A percentile compares a stretch with the other conserved stretches of the same genome.
Conservation (phyloP, 1,139 yeast genomes). For the Eremothecium gossypii region DNA sequence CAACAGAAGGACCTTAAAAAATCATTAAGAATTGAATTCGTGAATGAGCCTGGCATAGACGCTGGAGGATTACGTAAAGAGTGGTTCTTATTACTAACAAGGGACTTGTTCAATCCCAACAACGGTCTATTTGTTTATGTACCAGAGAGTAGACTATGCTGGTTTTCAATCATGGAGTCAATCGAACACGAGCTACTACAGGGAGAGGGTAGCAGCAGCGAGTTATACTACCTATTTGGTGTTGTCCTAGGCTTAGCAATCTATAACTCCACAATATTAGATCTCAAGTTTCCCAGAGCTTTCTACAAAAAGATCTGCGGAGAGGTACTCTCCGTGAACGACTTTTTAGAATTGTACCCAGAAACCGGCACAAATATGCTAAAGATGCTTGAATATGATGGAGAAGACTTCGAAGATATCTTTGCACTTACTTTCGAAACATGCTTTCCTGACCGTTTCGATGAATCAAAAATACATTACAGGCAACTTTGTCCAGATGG, state of each 20-base stretch:
- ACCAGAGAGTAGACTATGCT: constrained; percentile 61
- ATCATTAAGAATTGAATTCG: constrained; percentile 65
- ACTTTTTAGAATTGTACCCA: constrained; percentile 62
- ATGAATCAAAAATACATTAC: constrained; percentile 14
- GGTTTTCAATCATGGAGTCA: constrained; percentile 55
- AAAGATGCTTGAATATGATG: constrained; percentile 42
- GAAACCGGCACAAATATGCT: constrained; percentile 49
- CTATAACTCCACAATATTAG: constrained; percentile 80
- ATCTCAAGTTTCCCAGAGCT: constrained; percentile 65
- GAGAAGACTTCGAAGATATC: constrained; percentile 37
- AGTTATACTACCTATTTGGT: constrained; percentile 65
- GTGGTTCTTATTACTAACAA: constrained; percentile 74
- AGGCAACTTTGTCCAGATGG: constrained; percentile 55
- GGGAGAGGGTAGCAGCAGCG: constrained; percentile 29
- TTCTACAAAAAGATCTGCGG: constrained; percentile 66
- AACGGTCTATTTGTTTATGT: constrained; percentile 54
- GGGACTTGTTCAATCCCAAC: constrained; percentile 57
- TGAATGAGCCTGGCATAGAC: constrained; percentile 86
- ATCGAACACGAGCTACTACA: constrained; percentile 21
- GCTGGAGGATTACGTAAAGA: constrained; percentile 92
- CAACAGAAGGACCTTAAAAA: constrained; percentile 57
- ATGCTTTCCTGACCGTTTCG: constrained; percentile 35
- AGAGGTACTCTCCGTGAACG: constrained; percentile 47
- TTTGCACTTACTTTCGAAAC: constrained; percentile 45
- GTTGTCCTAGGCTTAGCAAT: constrained; percentile 83